Evolutionary conservation across 192 early-diverging fungal species (phyloP).

Genomic region (Endogone sp.): DNA sequence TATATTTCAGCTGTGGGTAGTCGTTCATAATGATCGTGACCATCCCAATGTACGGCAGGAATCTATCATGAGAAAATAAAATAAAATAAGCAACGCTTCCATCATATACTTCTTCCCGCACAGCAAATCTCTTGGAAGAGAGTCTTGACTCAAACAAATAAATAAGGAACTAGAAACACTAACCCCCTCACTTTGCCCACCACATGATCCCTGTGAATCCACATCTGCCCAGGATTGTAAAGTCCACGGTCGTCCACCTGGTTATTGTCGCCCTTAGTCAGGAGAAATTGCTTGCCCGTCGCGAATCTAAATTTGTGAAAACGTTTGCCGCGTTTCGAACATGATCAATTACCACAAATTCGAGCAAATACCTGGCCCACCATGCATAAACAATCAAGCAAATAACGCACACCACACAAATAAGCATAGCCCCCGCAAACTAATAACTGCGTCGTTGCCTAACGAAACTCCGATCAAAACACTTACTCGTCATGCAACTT

Average conservation of each 20-base stretch:
- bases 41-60: conserved; percentile 92
- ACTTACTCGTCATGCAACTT: conserved; percentile 83
- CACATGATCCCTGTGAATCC: conserved; percentile 87
- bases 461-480: too few species aligned
- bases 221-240: conserved; percentile 81
- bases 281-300: conserved; percentile 76
- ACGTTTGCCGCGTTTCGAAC: too few species aligned
- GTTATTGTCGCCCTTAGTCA: conserved; percentile 99
- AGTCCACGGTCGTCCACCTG: conserved; percentile 84
- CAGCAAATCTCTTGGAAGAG: too few species aligned
- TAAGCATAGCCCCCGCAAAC: too few species aligned
- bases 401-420: too few species aligned
- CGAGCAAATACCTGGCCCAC: not conserved
- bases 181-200: conserved; percentile 86
- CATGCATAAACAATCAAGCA: too few species aligned
- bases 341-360: too few species aligned
- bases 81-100: not conserved
- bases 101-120: too few species aligned
- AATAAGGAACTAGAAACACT: conserved; percentile 1
- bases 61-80: conserved; percentile 33
- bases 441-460: too few species aligned
- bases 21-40: conserved; percentile 96
- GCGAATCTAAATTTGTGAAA: conserved; percentile 35
- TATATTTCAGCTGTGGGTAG: conserved; percentile 88
- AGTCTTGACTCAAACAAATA: too few species aligned